These are phyloP conservation scores for Acacia crassicarpa DNA, from an alignment of 306 rosid species.

Conservation along the genomic window DNA sequence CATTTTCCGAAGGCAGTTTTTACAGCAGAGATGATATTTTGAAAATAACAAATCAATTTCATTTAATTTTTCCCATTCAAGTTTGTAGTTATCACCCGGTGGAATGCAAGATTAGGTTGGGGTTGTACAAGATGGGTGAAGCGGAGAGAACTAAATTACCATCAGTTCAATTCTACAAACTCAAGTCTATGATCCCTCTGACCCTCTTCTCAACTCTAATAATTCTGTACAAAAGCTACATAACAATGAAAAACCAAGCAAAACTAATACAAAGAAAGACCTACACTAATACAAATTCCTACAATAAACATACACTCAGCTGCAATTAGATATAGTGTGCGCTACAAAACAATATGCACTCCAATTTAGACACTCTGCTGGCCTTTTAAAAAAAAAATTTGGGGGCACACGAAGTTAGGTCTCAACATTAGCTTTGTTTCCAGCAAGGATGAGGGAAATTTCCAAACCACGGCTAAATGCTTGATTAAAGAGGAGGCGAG, in stretches of 20 bases:
- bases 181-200: background rate
- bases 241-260: background rate
- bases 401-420: constrained; percentile 20
- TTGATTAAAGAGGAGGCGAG: constrained; percentile 96
- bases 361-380: constrained; percentile 31
- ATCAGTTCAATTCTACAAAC: background rate
- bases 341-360: constrained; percentile 29
- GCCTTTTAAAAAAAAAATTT: background rate
- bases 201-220: background rate
- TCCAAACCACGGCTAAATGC: constrained; percentile 98
- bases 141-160: background rate
- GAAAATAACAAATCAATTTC: background rate
- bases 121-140: background rate
- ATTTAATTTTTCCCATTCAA: background rate
- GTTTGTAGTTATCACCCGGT: background rate
- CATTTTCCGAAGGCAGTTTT: background rate
- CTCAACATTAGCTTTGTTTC: constrained; percentile 91
- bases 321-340: background rate
- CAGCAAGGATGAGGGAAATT: constrained; percentile 94
- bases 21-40: background rate
- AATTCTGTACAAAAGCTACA: background rate
- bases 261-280: constrained; percentile 16
- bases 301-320: constrained; percentile 27
- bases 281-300: background rate
- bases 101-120: background rate